Conservation (phyloP, 1,139 yeast genomes). For the Casaregolazyma suthepensis region DNA sequence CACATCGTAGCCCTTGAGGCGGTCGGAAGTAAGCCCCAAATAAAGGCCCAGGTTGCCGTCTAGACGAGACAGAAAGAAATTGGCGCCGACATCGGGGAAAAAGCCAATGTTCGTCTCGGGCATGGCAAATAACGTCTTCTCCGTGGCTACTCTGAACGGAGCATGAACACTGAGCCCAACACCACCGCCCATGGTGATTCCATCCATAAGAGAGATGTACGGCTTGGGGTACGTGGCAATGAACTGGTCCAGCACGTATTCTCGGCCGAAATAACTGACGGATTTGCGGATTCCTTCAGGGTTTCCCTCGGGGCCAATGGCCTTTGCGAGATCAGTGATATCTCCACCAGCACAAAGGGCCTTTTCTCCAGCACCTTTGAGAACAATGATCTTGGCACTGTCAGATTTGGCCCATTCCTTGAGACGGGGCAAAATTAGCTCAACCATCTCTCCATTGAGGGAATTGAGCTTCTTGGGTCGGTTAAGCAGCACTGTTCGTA, state of each 20-base stretch:
- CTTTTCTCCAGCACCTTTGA: constrained; percentile 56
- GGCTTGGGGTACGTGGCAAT: constrained; percentile 83
- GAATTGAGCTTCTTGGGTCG: constrained; percentile 84
- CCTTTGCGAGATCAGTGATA: constrained; percentile 62
- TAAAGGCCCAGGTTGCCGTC: constrained; percentile 82
- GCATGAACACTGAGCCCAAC: constrained; percentile 88
- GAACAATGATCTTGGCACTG: constrained; percentile 56
- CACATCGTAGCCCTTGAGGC: constrained; percentile 70
- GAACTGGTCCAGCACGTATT: constrained; percentile 74
- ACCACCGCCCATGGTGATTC: constrained; percentile 98
- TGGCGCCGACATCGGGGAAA: constrained; percentile 93
- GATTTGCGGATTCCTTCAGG: constrained; percentile 36
- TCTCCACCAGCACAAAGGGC: constrained; percentile 79
- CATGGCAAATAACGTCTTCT: constrained; percentile 88
- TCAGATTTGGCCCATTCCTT: constrained; percentile 69
- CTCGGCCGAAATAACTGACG: constrained; percentile 65
- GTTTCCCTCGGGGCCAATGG: constrained; percentile 41
- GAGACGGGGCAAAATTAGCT: constrained; percentile 66
- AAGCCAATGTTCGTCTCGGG: constrained; percentile 96
- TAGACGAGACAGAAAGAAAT: constrained; percentile 78
- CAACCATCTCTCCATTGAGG: constrained; percentile 71
- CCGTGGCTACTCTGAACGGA: constrained; percentile 92
- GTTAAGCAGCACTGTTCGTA: constrained; percentile 73
- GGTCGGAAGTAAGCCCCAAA: constrained; percentile 79
- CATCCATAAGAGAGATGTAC: constrained; percentile 75